Evolutionary conservation across 768 basidiomycete genomes (phyloP).

Genomic region (Xerocomellus chrysenteron): DNA sequence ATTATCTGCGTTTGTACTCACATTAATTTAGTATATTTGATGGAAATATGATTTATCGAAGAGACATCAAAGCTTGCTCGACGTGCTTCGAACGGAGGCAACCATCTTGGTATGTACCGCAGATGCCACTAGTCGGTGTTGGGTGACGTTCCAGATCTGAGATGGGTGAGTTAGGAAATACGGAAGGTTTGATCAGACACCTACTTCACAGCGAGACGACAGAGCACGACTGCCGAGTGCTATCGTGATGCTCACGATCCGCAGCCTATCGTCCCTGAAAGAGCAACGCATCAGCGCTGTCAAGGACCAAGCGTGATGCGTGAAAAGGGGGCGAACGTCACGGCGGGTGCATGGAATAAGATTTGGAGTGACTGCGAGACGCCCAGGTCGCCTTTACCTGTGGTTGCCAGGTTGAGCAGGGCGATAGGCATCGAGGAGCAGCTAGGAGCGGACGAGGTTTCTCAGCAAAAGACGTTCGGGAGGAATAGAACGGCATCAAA

Average conservation of each 20-base stretch:
- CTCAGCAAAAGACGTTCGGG: neutral
- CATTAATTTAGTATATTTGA: neutral
- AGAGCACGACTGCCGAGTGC: slow-evolving; percentile 46
- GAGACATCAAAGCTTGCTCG: slow-evolving; percentile 20
- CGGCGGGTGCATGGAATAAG: slow-evolving; percentile 57
- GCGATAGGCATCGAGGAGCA: slow-evolving; percentile 51
- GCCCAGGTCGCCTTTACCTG: slow-evolving; percentile 27
- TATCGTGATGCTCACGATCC: slow-evolving; percentile 53
- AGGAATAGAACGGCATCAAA: neutral
- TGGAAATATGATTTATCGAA: slow-evolving; percentile 13
- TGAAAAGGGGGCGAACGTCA: slow-evolving; percentile 30
- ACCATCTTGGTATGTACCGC: slow-evolving; percentile 57
- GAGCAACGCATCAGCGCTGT: neutral
- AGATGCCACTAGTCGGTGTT: slow-evolving; percentile 52
- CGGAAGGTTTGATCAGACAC: neutral
- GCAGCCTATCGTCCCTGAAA: slow-evolving; percentile 47
- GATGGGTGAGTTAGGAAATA: neutral
- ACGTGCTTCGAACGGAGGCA: slow-evolving; percentile 32
- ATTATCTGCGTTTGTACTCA: slow-evolving; percentile 10
- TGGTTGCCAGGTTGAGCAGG: slow-evolving; percentile 29
- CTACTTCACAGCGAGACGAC: slow-evolving; percentile 52
- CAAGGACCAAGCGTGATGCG: neutral
- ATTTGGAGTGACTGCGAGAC: slow-evolving; percentile 56
- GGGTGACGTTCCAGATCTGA: slow-evolving; percentile 58
- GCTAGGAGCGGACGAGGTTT: slow-evolving; percentile 24